Conservation (phyloP, 1,284 basidiomycete genomes). For the Moesziomyces sp. region DNA sequence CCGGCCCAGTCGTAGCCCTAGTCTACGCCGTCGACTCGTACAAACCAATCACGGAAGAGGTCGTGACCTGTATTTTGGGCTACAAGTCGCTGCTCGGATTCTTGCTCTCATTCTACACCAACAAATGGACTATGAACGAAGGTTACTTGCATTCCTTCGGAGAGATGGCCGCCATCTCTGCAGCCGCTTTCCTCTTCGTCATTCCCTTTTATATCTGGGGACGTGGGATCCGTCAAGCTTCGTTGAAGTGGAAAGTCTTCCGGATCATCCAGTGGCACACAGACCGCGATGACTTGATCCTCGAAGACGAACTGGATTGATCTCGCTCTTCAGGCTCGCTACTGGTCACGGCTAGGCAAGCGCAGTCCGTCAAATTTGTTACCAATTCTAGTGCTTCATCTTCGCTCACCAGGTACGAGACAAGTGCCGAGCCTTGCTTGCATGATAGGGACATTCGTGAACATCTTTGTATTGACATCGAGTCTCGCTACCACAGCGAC, state of each 20-base stretch:
- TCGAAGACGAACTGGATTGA: not conserved
- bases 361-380: too few relatives aligned
- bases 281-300: conserved; percentile 22
- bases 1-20: conserved; percentile 10
- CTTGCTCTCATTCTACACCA: conserved; percentile 38
- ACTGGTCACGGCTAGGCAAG: too few relatives aligned
- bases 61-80: conserved; percentile 14
- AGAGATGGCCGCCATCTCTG: conserved; percentile 23
- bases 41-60: conserved; percentile 30
- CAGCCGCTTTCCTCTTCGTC: conserved; percentile 2
- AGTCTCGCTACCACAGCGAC: too few relatives aligned
- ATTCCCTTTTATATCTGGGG: conserved; percentile 13
- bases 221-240: conserved; percentile 4
- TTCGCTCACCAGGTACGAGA: not conserved
- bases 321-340: too few relatives aligned
- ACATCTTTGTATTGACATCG: too few relatives aligned
- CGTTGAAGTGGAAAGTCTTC: conserved; percentile 10
- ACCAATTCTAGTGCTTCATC: conserved; percentile 1
- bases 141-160: conserved; percentile 17
- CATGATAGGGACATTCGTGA: too few relatives aligned
- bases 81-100: conserved; percentile 27
- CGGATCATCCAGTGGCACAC: conserved; percentile 13
- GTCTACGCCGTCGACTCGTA: conserved; percentile 28
- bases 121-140: conserved; percentile 20
- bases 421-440: too few relatives aligned